Evolutionary conservation across 495 filamentous ascomycete species (phyloP).

Genomic region (Terfezia claveryi): DNA sequence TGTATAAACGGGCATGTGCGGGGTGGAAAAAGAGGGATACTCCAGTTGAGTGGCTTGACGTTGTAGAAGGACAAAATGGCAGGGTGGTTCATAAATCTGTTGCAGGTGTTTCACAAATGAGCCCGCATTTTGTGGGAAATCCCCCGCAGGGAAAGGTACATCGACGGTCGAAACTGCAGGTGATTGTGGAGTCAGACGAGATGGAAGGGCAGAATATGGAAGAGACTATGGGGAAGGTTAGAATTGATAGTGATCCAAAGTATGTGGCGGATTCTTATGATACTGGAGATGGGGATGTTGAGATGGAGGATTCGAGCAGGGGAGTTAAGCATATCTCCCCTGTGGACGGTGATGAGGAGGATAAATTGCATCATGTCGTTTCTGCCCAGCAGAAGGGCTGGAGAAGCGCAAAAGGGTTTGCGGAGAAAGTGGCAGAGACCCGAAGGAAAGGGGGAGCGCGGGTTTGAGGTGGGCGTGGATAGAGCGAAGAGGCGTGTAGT

Average conservation of each 20-base stretch:
- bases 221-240: neutral
- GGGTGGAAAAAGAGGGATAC: slow-evolving; percentile 24
- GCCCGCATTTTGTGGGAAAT: neutral
- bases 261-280: neutral
- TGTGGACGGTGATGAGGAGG: neutral
- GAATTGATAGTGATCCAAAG: neutral
- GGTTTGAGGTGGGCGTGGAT: too few species aligned
- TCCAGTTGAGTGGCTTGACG: neutral
- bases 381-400: neutral
- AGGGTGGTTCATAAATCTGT: neutral
- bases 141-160: too few species aligned
- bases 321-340: neutral
- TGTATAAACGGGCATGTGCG: slow-evolving; percentile 27
- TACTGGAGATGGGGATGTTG: neutral
- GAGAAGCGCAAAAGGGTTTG: neutral
- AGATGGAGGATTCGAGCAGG: neutral
- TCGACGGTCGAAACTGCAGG: too few species aligned
- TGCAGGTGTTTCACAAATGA: neutral
- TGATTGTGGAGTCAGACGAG: neutral
- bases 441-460: too few species aligned
- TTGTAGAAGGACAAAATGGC: neutral
- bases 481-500: too few species aligned
- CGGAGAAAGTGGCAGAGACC: neutral
- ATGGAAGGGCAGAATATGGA: neutral
- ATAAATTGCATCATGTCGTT: neutral